These are phyloP conservation scores for Hemileccinum hortonii DNA, from an alignment of 1,284 basidiomycete species.

Conservation along the genomic window DNA sequence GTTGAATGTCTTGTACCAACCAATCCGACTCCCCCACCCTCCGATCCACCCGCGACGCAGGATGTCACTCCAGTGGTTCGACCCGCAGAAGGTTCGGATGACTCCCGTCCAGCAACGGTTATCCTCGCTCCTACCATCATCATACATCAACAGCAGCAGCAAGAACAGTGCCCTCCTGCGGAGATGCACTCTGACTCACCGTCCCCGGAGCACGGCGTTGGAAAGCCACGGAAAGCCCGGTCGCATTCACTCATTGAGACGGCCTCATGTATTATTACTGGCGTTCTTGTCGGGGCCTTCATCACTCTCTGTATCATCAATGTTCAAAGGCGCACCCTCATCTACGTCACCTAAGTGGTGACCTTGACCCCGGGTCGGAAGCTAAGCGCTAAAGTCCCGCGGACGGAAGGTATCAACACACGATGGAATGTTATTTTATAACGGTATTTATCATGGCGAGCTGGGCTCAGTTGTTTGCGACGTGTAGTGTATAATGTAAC, in stretches of 20 bases:
- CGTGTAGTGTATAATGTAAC: background rate
- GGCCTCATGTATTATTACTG: constrained; percentile 52
- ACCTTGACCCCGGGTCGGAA: background rate
- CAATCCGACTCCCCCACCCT: background rate
- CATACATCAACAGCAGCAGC: constrained; percentile 26
- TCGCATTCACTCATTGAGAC: constrained; percentile 40
- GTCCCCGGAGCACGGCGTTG: constrained; percentile 5
- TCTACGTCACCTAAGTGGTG: constrained; percentile 35
- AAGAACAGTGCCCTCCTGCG: constrained; percentile 12
- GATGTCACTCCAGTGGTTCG: constrained; percentile 2
- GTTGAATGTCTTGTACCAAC: constrained; percentile 14
- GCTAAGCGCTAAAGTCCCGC: too few relatives aligned
- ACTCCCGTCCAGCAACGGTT: constrained; percentile 13
- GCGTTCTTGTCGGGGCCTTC: constrained; percentile 55
- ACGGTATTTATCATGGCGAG: constrained; percentile 25
- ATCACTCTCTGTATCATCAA: constrained; percentile 50
- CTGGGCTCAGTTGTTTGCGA: constrained; percentile 11
- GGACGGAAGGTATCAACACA: constrained; percentile 23
- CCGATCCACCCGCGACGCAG: constrained; percentile 4
- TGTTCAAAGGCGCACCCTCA: constrained; percentile 49
- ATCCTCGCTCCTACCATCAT: constrained; percentile 29
- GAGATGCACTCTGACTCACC: constrained; percentile 10
- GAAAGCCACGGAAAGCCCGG: constrained; percentile 19
- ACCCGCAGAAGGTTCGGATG: constrained; percentile 2
- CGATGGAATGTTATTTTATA: constrained; percentile 25